These are phyloP conservation scores for Trypanosoma platydactyli DNA, from an alignment of 208 protist genomes.

Conservation along the genomic window DNA sequence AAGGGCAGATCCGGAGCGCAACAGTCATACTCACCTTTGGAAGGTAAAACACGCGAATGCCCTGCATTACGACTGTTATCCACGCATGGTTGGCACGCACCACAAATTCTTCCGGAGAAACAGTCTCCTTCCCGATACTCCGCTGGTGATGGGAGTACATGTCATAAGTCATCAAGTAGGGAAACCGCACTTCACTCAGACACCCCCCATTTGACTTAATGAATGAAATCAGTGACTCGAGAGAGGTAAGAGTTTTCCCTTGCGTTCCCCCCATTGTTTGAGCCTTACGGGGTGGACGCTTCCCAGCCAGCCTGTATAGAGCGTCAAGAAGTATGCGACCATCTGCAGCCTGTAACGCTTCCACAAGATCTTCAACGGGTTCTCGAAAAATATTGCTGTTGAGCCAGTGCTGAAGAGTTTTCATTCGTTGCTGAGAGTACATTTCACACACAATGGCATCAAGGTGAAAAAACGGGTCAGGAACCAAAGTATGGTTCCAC, in stretches of 20 bases:
- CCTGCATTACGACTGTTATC: slow-evolving; percentile 76
- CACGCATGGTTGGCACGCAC: slow-evolving; percentile 58
- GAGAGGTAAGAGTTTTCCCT: slow-evolving; percentile 16
- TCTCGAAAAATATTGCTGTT: slow-evolving; percentile 73
- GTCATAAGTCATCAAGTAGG: slow-evolving; percentile 80
- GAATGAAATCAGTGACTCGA: slow-evolving; percentile 67
- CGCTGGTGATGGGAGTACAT: slow-evolving; percentile 57
- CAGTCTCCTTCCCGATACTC: slow-evolving; percentile 5
- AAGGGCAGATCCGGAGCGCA: slow-evolving; percentile 16
- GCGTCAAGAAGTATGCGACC: slow-evolving; percentile 73
- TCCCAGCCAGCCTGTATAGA: slow-evolving; percentile 61
- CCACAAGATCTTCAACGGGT: slow-evolving; percentile 58
- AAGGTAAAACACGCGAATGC: slow-evolving; percentile 78
- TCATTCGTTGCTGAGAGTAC: slow-evolving; percentile 25
- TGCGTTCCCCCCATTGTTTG: background rate
- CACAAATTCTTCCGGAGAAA: slow-evolving; percentile 37
- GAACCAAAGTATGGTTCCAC: background rate
- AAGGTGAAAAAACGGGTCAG: slow-evolving; percentile 18
- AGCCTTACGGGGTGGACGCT: slow-evolving; percentile 34
- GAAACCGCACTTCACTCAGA: slow-evolving; percentile 63
- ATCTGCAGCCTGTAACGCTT: slow-evolving; percentile 47
- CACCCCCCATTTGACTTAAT: slow-evolving; percentile 77
- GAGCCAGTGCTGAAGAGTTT: slow-evolving; percentile 70
- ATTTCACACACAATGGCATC: slow-evolving; percentile 24
- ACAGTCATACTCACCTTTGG: slow-evolving; percentile 41